A percentile compares a stretch with the other conserved stretches of the same genome.
Conservation (phyloP, 129 eudicot genomes). For the Arctium minus region DNA sequence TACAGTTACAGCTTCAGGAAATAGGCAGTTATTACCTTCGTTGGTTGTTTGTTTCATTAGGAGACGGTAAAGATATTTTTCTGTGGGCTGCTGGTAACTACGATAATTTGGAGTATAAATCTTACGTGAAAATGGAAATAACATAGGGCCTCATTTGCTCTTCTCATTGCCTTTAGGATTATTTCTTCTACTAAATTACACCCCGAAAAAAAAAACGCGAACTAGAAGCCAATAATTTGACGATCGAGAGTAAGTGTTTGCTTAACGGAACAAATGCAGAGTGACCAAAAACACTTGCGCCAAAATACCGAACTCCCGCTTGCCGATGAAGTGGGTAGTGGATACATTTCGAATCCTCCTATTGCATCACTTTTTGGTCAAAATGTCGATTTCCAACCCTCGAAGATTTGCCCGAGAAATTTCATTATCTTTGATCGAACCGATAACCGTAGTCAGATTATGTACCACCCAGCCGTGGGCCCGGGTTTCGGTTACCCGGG, state of each 20-base stretch:
- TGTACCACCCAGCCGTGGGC: constrained; percentile 55
- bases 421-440: constrained; percentile 69
- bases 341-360: constrained; percentile 29
- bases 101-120: constrained; percentile 17
- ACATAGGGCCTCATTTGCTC: constrained; percentile 22
- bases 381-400: constrained; percentile 51
- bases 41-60: constrained; percentile 13
- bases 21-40: constrained; percentile 18
- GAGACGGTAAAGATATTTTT: constrained; percentile 16
- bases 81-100: constrained; percentile 16
- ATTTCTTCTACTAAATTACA: not conserved
- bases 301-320: constrained; percentile 31
- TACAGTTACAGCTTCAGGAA: constrained; percentile 1
- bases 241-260: constrained; percentile 1
- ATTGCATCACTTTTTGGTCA: constrained; percentile 39
- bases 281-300: constrained; percentile 26
- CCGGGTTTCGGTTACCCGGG: constrained; percentile 27
- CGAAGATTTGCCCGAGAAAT: constrained; percentile 60
- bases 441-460: constrained; percentile 50
- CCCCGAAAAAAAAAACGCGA: not conserved
- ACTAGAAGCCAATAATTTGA: not conserved
- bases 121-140: constrained; percentile 29
- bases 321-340: constrained; percentile 38
- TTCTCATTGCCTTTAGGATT: constrained; percentile 18
- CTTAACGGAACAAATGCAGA: constrained; percentile 46